Evolutionary conservation across 768 basidiomycete species (phyloP), one percentile per base, ranked within the genome.

Genomic region (Boletus reticulatus): DNA sequence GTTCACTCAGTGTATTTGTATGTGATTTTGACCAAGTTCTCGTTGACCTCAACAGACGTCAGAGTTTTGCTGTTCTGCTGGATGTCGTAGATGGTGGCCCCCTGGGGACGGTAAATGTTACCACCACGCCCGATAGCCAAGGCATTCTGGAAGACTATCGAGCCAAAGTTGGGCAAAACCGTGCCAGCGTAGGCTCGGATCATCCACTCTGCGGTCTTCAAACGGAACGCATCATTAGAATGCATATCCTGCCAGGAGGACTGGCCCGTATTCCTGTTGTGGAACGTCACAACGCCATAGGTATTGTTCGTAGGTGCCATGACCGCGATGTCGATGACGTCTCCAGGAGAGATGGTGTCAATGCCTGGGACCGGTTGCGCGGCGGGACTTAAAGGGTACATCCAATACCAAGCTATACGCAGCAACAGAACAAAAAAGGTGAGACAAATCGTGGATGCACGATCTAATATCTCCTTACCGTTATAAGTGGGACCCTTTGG

Each of bases 201-300:
- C 16, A 62, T 48, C 61, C 61, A 62, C 27, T 62, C 61, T 4
- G 55, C 61, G 8, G 45, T 11, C 52, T 50, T 14, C 52, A 53
- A 11, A 62, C 49, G 1, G 55, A 43, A 4, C 8, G 55, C 52
- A 17, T 31, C 27, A 13, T 4, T 2, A 34, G 34, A 34, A 12
- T 8, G 27, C 8, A 34, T 14, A 4, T 2, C n/a, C n/a, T n/a
- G 0, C 34, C 12, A 59, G 7, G 6, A 1, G 44, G 31, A 13
- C 34, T 46, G 37, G 6, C 31, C 41, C 0, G 27, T 57, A 14
- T 42, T 53, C 1, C 39, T 1, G 16, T 62, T 62, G 12, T 53
- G 48, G 11, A 62, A 27, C 6, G 6, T 43, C 1, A 7, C 52
- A 4, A 3, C 32, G 22, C 56, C 52, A 19, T 41, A 17, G 1